Conservation (phyloP, 306 rosid species). For the Crataegus laevigata region DNA sequence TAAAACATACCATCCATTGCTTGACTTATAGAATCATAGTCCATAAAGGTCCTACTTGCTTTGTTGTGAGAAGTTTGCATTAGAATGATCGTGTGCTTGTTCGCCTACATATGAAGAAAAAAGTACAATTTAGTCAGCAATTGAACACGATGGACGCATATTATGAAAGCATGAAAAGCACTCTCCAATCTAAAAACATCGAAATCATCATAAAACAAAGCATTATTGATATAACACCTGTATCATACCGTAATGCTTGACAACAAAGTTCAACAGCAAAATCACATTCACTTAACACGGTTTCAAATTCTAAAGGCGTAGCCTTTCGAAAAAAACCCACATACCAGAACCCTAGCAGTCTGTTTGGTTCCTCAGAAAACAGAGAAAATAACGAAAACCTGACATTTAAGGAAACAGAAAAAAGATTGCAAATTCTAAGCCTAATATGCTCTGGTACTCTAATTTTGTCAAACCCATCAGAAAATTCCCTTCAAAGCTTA, state of each 20-base stretch:
- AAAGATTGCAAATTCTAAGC: not conserved
- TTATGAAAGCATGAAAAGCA: not conserved
- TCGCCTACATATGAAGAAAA: constrained; percentile 46
- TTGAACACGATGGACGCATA: not conserved
- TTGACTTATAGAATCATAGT: constrained; percentile 70
- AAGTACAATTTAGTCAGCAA: constrained; percentile 7
- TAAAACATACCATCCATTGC: constrained; percentile 82
- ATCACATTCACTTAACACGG: not conserved
- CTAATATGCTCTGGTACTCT: not conserved
- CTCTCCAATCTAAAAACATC: not conserved
- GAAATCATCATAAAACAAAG: not conserved
- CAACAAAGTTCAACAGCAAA: not conserved
- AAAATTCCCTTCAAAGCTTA: not conserved
- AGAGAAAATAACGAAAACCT: not conserved
- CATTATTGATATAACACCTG: not conserved
- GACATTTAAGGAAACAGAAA: not conserved
- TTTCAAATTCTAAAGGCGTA: not conserved
- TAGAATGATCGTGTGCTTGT: constrained; percentile 88
- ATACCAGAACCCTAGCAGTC: not conserved
- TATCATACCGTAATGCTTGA: not conserved
- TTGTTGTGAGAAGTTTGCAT: constrained; percentile 84
- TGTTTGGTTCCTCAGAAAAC: not conserved
- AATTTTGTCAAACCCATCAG: not conserved
- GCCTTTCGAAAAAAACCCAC: not conserved
- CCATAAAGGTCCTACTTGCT: constrained; percentile 91